A percentile compares a stretch with the other conserved stretches of the same genome.
These are phyloP conservation scores for Herpetomonas tarakana DNA, from an alignment of 208 protist species.

Conservation along the genomic window DNA sequence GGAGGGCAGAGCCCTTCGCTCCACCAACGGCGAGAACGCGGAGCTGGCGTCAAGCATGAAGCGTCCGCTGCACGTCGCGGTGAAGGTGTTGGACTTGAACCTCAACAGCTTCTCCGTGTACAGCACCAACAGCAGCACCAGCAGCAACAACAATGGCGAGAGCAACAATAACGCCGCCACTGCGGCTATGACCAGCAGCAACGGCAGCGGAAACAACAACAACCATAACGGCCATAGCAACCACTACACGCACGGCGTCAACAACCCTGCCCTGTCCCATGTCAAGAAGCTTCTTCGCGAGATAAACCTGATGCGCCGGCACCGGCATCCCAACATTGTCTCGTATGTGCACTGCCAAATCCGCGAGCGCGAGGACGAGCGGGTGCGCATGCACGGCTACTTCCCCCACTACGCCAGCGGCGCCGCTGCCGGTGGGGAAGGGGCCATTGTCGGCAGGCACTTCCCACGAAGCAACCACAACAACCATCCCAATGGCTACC, in stretches of 20 bases:
- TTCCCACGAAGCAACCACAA: too few species aligned
- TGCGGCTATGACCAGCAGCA: not conserved
- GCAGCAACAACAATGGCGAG: not conserved
- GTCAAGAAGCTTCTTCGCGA: conserved; percentile 55
- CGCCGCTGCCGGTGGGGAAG: too few species aligned
- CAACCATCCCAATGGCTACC: not conserved
- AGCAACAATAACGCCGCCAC: too few species aligned
- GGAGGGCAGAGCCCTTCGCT: too few species aligned
- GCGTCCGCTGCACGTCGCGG: conserved; percentile 33
- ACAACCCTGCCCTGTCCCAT: not conserved
- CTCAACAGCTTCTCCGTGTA: conserved; percentile 1
- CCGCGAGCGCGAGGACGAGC: conserved; percentile 36
- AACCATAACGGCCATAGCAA: not conserved
- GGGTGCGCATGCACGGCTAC: conserved; percentile 11
- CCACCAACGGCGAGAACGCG: not conserved
- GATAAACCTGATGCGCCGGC: conserved; percentile 78
- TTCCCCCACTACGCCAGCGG: not conserved
- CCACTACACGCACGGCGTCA: not conserved
- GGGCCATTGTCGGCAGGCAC: too few species aligned
- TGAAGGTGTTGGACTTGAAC: conserved; percentile 78
- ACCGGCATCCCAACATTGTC: conserved; percentile 83
- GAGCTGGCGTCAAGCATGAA: not conserved
- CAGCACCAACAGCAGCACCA: not conserved
- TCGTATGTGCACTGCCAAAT: conserved; percentile 76
- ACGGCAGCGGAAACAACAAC: not conserved